Conservation (phyloP, 2,329 filamentous ascomycete genomes). For the Neocucurbitaria cava region DNA sequence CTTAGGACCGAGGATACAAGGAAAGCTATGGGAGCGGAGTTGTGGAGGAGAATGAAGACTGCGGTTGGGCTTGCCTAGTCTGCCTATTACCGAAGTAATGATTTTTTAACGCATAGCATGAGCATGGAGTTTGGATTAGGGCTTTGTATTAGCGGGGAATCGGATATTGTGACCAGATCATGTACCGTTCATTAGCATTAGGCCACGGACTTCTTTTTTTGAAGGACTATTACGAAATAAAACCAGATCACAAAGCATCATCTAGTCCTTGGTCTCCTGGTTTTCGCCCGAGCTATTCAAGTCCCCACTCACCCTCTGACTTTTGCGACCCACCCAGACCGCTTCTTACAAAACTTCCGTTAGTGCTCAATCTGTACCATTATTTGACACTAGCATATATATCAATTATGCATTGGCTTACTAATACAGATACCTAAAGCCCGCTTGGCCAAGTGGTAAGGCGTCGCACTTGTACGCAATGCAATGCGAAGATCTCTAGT, state of each 20-base stretch:
- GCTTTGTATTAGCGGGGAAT: not conserved
- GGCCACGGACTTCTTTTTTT: not conserved
- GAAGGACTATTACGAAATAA: not conserved
- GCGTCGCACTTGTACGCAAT: slow-evolving; percentile 12
- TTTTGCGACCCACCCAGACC: no score
- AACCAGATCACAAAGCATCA: not conserved
- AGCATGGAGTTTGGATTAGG: not conserved
- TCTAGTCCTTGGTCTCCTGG: no score
- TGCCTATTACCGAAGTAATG: no score
- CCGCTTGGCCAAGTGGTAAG: slow-evolving; percentile 11
- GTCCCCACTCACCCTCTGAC: no score
- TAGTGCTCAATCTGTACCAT: not conserved
- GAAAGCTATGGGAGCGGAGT: slow-evolving; percentile 59
- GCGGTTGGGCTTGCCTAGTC: slow-evolving; percentile 31
- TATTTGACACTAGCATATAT: not conserved
- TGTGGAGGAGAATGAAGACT: slow-evolving; percentile 50
- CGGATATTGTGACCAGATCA: not conserved
- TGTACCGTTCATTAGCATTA: not conserved
- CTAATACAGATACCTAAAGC: not conserved
- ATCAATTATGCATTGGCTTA: not conserved
- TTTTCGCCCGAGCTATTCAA: no score
- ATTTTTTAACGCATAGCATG: not conserved
- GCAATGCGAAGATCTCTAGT: slow-evolving; percentile 12
- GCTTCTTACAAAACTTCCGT: no score
- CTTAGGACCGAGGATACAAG: slow-evolving; percentile 61